Evolutionary conservation across 129 eudicot species (phyloP), one percentile per base, ranked within the genome.

Genomic region (Escallonia rubra): DNA sequence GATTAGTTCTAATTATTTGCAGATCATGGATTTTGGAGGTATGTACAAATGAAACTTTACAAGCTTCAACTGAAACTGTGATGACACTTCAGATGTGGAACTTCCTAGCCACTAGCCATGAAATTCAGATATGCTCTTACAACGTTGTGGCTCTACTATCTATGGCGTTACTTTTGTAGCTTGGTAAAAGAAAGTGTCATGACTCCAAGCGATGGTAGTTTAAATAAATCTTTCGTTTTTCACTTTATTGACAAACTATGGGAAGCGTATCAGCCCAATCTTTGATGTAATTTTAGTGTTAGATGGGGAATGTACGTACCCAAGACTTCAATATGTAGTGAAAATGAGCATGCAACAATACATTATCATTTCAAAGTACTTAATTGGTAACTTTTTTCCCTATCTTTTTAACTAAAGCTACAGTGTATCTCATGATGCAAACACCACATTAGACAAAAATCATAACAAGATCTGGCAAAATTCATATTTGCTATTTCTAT

Each of bases 261-360:
- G 10, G 55, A 50, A 11, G 34, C 14, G 13, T 54, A 54, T 54
- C 4, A 12, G 23, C 14, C 14, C 16, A 12, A n/a, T 54, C 16
- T 54, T 54, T 54, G 4, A 54, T 54, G 59, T 8, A 52, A 54
- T 54, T 63, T 10, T 6, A 53, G 53, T 59, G 53, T 67, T 67
- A 67, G 7, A 41, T 13, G 55, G n/a, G 52, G 43, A 41, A 34
- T 43, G 14, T 41, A 12, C 16, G 14, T 54, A 16, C 2, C 10
- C 34, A 4, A 54, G 57, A 52, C 11, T 52, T 50, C 55, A 11
- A 5, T 50, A 5, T 8, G 55, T 50, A 23, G 34, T 23, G 34
- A 23, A 23, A 23, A 23, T 23, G 34, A 2, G 10, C 59, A 54
- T 6, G 4, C 14, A 7, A 11, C 59, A 54, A 11, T 54, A 54